These are phyloP conservation scores for Cladosporium colombiae DNA, from an alignment of 2,329 filamentous ascomycete species.

Conservation along the genomic window DNA sequence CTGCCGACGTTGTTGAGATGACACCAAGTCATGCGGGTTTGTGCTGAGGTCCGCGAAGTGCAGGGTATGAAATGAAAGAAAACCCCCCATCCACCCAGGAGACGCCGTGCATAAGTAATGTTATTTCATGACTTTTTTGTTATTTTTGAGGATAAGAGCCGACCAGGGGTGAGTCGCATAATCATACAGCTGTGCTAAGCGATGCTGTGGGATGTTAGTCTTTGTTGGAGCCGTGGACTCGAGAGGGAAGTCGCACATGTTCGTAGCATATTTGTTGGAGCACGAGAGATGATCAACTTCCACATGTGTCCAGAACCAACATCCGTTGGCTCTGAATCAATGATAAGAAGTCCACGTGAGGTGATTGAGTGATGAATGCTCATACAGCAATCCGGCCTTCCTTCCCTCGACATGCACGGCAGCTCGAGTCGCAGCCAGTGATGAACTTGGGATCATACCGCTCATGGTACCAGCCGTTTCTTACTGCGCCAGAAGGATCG, in stretches of 20 bases:
- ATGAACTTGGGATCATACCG: constrained; percentile 7
- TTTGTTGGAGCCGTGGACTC: not conserved
- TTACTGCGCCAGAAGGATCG: constrained; percentile 7
- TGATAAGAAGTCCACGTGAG: not conserved
- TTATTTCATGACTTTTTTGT: not conserved
- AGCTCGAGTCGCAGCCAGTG: not conserved
- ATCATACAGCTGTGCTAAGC: not conserved
- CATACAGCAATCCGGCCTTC: constrained; percentile 7
- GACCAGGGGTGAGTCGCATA: not conserved
- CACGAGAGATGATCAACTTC: not conserved
- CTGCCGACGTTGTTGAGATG: not conserved
- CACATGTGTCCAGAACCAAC: not conserved
- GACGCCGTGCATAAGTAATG: not conserved
- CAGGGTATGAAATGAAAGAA: not conserved
- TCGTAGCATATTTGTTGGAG: not conserved
- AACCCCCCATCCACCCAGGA: not conserved
- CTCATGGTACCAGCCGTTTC: constrained; percentile 11
- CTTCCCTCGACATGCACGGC: constrained; percentile 7
- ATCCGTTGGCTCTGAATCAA: not conserved
- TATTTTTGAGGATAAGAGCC: not conserved
- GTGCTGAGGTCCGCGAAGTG: not conserved
- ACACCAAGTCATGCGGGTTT: not conserved
- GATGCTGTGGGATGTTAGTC: not conserved
- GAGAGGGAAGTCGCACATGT: not conserved
- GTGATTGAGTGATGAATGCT: not conserved